Percentiles rank a stretch among this genome's conserved stretches.
phyloP scores from a whole-genome alignment of 2,329 filamentous ascomycete species.

The Bipolaris bicolor region DNA sequence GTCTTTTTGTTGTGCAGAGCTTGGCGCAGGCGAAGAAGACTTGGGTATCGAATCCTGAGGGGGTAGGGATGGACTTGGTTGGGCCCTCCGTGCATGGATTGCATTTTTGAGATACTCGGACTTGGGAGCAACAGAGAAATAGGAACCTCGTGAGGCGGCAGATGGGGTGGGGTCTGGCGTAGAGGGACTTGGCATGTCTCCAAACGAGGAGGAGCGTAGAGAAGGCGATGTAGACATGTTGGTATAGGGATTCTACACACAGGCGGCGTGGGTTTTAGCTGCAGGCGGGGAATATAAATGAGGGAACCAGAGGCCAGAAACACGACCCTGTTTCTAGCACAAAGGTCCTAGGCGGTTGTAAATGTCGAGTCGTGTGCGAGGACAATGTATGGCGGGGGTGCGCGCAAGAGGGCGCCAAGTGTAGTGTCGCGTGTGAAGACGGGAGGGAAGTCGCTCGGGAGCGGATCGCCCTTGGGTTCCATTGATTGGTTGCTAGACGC shows the following conservation, averaged over 20 bases:
- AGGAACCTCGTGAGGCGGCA: conserved; percentile 19
- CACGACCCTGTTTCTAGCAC: conserved; percentile 12
- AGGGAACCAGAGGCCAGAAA: background rate
- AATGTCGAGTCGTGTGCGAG: conserved; percentile 6
- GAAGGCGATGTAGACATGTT: conserved; percentile 35
- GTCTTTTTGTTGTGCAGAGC: conserved; percentile 10
- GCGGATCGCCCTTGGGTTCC: conserved; percentile 45
- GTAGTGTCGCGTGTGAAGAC: conserved; percentile 32
- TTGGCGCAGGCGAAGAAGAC: conserved; percentile 9
- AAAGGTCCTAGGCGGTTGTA: conserved; percentile 12
- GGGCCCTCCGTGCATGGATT: conserved; percentile 40
- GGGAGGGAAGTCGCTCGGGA: conserved; percentile 46
- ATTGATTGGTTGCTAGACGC: conserved; percentile 21
- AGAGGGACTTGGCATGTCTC: conserved; percentile 19
- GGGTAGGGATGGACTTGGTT: conserved; percentile 25
- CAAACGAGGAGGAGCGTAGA: conserved; percentile 25
- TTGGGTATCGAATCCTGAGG: conserved; percentile 14
- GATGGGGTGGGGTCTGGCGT: conserved; percentile 25
- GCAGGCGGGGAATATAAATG: conserved; percentile 3
- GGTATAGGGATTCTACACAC: conserved; percentile 1
- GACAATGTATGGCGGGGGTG: conserved; percentile 12
- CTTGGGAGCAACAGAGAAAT: conserved; percentile 37
- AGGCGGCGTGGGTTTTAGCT: background rate
- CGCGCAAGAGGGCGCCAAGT: conserved; percentile 8
- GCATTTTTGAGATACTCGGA: conserved; percentile 44